Evolutionary conservation across 345 rosid species (phyloP).

Genomic region (Euphorbia peplus): DNA sequence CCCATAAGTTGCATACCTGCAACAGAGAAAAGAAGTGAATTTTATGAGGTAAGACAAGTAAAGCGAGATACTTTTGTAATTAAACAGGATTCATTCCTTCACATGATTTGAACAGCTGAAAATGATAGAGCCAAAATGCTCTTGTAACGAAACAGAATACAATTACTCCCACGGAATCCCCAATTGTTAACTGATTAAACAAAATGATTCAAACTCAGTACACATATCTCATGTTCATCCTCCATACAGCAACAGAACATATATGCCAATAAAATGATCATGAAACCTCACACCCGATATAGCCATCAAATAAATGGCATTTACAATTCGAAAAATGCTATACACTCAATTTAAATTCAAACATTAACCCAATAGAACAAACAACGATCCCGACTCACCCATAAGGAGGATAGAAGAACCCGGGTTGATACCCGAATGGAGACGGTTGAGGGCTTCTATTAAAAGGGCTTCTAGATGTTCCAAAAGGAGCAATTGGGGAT

Average conservation of each 20-base stretch:
- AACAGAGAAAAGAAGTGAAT: conserved; percentile 17
- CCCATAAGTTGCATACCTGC: conserved; percentile 37
- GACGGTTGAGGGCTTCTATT: conserved; percentile 14
- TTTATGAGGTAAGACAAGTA: neutral
- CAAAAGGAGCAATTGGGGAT: conserved; percentile 22
- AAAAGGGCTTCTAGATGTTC: conserved; percentile 25
- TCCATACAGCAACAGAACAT: neutral
- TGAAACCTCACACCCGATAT: neutral
- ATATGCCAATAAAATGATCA: neutral
- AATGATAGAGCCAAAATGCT: neutral
- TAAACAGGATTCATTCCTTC: neutral
- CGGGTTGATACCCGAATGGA: conserved; percentile 4
- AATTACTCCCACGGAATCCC: neutral
- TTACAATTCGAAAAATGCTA: neutral
- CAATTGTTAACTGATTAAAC: neutral
- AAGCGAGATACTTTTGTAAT: neutral
- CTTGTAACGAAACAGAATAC: neutral
- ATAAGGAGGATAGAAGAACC: conserved; percentile 16
- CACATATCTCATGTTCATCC: no score
- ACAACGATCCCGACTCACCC: conserved; percentile 17
- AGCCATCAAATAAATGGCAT: neutral
- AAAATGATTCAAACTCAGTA: no score
- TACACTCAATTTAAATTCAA: neutral
- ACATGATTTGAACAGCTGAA: neutral
- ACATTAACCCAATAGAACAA: neutral